A percentile compares a stretch with the other conserved stretches of the same genome.
phyloP scores from a whole-genome alignment of 2,329 filamentous ascomycete genomes.

The Verruconis gallopava region DNA sequence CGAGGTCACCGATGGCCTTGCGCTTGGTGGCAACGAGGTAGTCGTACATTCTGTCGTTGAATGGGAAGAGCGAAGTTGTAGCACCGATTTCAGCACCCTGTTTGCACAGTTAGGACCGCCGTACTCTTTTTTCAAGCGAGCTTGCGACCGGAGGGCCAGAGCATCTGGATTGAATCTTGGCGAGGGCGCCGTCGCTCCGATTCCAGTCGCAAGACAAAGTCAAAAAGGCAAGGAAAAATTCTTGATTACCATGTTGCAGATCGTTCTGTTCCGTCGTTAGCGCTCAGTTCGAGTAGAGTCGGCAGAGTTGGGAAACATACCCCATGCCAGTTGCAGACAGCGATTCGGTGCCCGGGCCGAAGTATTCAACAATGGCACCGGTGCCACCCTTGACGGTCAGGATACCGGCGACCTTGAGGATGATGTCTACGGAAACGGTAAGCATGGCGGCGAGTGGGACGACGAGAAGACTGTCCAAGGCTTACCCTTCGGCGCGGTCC shows the following conservation, averaged over 20 bases:
- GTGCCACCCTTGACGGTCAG: conserved; percentile 97
- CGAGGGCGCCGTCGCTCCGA: background rate
- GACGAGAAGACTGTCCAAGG: conserved; percentile 7
- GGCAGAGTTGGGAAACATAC: background rate
- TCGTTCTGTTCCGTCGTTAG: background rate
- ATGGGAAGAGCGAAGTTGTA: conserved; percentile 91
- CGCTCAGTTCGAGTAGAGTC: no score
- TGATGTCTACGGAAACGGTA: conserved; percentile 53
- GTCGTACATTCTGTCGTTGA: conserved; percentile 96
- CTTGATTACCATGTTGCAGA: conserved; percentile 2
- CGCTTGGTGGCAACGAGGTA: conserved; percentile 90
- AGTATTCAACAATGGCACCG: conserved; percentile 75
- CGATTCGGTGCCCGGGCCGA: conserved; percentile 57
- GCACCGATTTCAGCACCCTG: conserved; percentile 46
- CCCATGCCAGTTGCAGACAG: conserved; percentile 77
- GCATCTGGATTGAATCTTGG: background rate
- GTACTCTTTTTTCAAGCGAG: background rate
- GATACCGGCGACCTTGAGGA: conserved; percentile 92
- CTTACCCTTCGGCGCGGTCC: conserved; percentile 81
- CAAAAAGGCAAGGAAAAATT: background rate
- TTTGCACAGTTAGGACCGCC: background rate
- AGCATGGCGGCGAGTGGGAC: background rate
- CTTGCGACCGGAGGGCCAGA: background rate
- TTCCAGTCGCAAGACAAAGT: background rate
- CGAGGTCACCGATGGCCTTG: conserved; percentile 77